A percentile compares a stretch with the other conserved stretches of the same genome.
Evolutionary conservation across 345 rosid species (phyloP).

Genomic region (Atalantia buxifolia): DNA sequence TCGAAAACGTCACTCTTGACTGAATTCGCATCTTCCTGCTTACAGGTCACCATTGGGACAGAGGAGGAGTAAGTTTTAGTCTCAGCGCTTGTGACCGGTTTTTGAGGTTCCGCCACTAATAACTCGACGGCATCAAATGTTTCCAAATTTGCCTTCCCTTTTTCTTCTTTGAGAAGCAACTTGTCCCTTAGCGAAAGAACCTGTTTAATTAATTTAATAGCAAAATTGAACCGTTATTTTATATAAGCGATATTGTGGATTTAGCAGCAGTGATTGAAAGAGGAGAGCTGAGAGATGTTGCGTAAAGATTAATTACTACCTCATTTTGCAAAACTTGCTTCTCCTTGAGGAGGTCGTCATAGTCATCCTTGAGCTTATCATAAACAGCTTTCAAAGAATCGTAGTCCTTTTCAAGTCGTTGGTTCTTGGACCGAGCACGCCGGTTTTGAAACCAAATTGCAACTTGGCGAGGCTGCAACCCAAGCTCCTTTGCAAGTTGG

Average conservation of each 20-base stretch:
- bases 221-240: background rate
- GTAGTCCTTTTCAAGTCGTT: conserved; percentile 62
- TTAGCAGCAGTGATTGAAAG: background rate
- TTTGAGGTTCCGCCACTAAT: conserved; percentile 4
- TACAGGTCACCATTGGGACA: conserved; percentile 12
- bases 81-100: background rate
- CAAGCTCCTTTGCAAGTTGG: conserved; percentile 65
- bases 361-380: conserved; percentile 56
- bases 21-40: conserved; percentile 45
- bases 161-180: conserved; percentile 31
- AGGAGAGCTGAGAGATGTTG: background rate
- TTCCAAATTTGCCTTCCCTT: conserved; percentile 12
- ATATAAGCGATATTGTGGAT: background rate
- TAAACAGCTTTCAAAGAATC: conserved; percentile 45
- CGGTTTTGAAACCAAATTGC: conserved; percentile 86
- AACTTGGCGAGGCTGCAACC: conserved; percentile 76
- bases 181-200: conserved; percentile 45
- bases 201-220: conserved; percentile 29
- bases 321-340: conserved; percentile 43
- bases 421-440: conserved; percentile 68
- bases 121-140: conserved; percentile 11
- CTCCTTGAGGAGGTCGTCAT: conserved; percentile 46
- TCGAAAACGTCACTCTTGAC: conserved; percentile 49
- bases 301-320: conserved; percentile 31
- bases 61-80: background rate